phyloP scores from a whole-genome alignment of 164 flowering plant species.

The Hamamelis virginiana region DNA sequence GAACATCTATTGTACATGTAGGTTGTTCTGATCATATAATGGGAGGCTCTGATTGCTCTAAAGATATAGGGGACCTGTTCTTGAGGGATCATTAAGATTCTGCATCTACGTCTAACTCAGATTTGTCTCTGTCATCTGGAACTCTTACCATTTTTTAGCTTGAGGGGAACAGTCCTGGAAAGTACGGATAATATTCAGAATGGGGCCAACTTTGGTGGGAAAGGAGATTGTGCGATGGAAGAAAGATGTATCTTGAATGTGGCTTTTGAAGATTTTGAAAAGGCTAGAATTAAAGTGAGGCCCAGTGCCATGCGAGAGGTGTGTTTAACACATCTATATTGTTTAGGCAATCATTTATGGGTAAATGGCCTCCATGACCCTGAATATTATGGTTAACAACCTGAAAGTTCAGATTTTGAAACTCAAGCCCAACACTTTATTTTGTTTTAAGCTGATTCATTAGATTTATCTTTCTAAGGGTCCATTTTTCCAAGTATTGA shows the following conservation, averaged over 20 bases:
- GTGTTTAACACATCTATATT: constrained; percentile 18
- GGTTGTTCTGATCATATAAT: constrained; percentile 23
- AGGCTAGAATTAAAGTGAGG: constrained; percentile 79
- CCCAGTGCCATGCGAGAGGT: constrained; percentile 99
- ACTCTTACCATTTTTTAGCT: constrained; percentile 10
- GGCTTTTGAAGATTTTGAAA: constrained; percentile 75
- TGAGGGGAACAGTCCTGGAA: constrained; percentile 7
- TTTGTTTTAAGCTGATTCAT: too few species aligned
- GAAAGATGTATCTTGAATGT: constrained; percentile 36
- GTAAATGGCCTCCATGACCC: too few species aligned
- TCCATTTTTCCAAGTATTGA: too few species aligned
- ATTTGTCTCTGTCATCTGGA: constrained; percentile 25
- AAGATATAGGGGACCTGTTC: constrained; percentile 3
- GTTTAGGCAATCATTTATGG: background rate
- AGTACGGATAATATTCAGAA: constrained; percentile 6
- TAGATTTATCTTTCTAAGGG: too few species aligned
- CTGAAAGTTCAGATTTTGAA: too few species aligned
- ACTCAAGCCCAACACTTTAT: too few species aligned
- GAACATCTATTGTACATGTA: constrained; percentile 9
- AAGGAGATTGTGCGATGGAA: constrained; percentile 9
- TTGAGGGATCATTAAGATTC: constrained; percentile 26
- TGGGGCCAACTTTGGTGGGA: constrained; percentile 6
- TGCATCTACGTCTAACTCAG: constrained; percentile 28
- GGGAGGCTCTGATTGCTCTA: constrained; percentile 17
- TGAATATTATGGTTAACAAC: too few species aligned